Base-by-base conservation (phyloP, 331 rosid genomes). In the Saraca asoca region DNA sequence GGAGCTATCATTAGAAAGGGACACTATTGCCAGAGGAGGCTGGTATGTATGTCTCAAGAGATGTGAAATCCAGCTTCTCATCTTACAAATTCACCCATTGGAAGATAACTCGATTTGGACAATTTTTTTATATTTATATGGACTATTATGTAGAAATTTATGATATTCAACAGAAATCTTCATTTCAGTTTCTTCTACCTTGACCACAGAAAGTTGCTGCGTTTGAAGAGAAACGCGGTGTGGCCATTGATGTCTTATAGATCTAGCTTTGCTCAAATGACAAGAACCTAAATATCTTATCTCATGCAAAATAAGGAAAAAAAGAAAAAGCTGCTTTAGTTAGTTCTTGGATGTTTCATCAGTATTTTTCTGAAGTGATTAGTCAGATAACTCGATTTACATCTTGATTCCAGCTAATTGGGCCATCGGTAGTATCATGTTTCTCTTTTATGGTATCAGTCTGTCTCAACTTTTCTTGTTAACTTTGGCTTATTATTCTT, bases 1-100 rank as follows among this genome's bases (percentile, higher is more conserved):
- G 95, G 81, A 92, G 80, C 95, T 92, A 45, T 89, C 98, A 24
- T 89, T 71, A 62, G 85, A 92, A 81, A 85, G 75, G 69, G 91
- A 92, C 71, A 89, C 95, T 0, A 79, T 84, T 53, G 10, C 46
- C 51, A 79, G 78, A 81, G 97, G 96, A 42, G 96, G 96, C 76
- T 91, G 92, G 97, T 88, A 88, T 35, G 82, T 65, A 56, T 66
- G 60, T 68, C 16, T 43, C 52, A 12, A 68, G 39, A 52, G 60
- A 13, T 37, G 29, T 52, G 14, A 3, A 8, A 19, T 35, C 4
- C 46, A 38, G 46, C 15, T 41, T 7, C 43, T 16, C 7, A 38
- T 42, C 35, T 62, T 52, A 20, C 53, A 19, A 33, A 53, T 53
- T 74, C 64, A 11, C 60, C 45, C 46, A 4, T 11, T 14, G 43